Base-by-base conservation (phyloP, 805 yeast genomes). In the Sugiyamaella valdiviana region DNA sequence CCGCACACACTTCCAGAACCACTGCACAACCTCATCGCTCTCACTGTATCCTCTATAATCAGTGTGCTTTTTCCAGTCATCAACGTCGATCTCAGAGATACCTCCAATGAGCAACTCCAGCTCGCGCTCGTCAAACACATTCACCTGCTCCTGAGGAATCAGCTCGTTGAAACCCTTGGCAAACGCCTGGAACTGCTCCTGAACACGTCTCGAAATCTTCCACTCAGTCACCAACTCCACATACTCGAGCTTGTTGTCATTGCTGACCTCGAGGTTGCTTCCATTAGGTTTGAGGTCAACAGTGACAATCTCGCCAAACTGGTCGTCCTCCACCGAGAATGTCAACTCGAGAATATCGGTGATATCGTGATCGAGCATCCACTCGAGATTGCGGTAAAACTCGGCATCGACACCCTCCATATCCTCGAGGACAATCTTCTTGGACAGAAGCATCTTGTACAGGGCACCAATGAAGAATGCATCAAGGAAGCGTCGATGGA, bases 341-440 rank as follows among this genome's bases (percentile, higher is more conserved):
- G 98, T 87, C 63, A 88, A 76, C 58, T 87, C 96, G 53, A 93
- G 74, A 29, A 91, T 73, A 52, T 81, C 91, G 26, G 93, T 85
- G 61, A 93, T 91, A 65, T 89, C 96, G 65, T 93, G 91, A 61
- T 93, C 97, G 53, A 89, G 73, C 67, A 89, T 87, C 99, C 99
- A 93, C 62, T 87, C 86, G 68, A 93, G 74, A 20, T 96, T 91
- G 63, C 93, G 81, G 72, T 88, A 88, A 71, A 91, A 89, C 64
- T 93, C 98, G 20, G 96, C 91, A 69, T 93, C 99, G 52, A 95
- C 97, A 69, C 97, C 95, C 69, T 93, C 99, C 95, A 93, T 85
- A 70, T 93, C 99, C 67, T 87, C 95, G 57, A 93, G 73, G 1
- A 88, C 91, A 57, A 93, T 96, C 73, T 89, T 89, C 69, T 93